phyloP scores from a whole-genome alignment of 306 rosid genomes.

The Ochetophila trinervis region DNA sequence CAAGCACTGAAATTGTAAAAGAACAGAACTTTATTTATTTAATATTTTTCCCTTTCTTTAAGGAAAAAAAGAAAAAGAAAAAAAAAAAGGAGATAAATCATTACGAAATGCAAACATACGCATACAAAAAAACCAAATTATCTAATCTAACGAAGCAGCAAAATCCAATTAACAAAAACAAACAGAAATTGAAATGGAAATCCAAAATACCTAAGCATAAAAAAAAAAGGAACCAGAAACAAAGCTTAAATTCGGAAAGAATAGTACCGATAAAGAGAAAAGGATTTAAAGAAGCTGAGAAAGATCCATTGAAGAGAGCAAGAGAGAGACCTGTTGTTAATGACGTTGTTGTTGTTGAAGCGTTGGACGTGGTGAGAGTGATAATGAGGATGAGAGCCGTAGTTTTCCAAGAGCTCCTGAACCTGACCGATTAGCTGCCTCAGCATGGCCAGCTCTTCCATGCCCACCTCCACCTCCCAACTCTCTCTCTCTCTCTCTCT shows the following conservation, averaged over 20 bases:
- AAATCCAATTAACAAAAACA: neutral
- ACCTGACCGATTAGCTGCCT: constrained; percentile 84
- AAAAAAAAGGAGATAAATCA: constrained; percentile 1
- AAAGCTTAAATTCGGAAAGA: neutral
- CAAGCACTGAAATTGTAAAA: neutral
- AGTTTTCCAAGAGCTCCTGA: constrained; percentile 54
- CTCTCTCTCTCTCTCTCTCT: neutral
- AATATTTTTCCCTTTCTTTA: no score
- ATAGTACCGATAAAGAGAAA: neutral
- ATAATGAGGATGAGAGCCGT: constrained; percentile 34
- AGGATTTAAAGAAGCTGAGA: constrained; percentile 6
- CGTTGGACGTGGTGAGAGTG: constrained; percentile 18
- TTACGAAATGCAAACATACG: neutral
- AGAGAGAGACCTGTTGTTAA: constrained; percentile 42
- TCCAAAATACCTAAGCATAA: neutral
- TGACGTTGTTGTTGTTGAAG: constrained; percentile 33
- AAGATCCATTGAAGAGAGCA: constrained; percentile 33
- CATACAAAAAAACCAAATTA: constrained; percentile 14
- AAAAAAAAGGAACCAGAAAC: neutral
- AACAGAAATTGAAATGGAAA: neutral
- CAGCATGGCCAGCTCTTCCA: constrained; percentile 83
- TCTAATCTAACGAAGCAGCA: constrained; percentile 10
- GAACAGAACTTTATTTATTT: no score
- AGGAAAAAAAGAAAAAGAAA: neutral
- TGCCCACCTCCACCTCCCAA: constrained; percentile 33